Evolutionary conservation across 106 monocot genomes (phyloP), one percentile per base, ranked within the genome.

Genomic region (Chionographis japonica): DNA sequence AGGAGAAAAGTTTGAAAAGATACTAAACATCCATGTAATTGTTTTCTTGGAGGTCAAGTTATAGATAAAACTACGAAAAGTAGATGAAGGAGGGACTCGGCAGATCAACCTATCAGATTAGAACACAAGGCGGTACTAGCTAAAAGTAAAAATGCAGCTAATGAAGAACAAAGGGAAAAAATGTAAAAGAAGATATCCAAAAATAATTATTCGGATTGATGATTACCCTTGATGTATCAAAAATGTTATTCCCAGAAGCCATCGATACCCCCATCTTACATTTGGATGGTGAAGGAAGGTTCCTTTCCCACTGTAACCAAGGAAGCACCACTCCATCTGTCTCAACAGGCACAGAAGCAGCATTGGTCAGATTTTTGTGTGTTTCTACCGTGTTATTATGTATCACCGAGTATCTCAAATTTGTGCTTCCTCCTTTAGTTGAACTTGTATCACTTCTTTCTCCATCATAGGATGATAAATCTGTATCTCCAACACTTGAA

Each of bases 281-380:
- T 80, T 80, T 81, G 74, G 70, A 74, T 50, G 74, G 80, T 9
- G 71, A 66, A 80, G 82, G 83, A 37, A 75, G 56, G 63, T 72
- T 84, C 14, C 87, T 85, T 70, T 98, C 98, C 98, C 98, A 98
- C 37, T 90, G 80, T 75, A 98, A 83, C 98, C 98, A 98, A 36
- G 98, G 98, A 73, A 98, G 86, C 38, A 85, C 55, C 77, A 98
- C 83, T 16, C 87, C 90, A 70, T 93, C 98, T 16, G 74, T 68
- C 52, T 87, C 85, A 18, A 40, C 56, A 65, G 67, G 69, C 3
- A 50, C 13, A 70, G 85, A 64, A 77, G 57, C 66, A 58, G 49
- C 53, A 69, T 73, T 79, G 66, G 69, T 50, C 8, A 72, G 50
- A 68, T 37, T 60, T 40, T 37, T 65, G 40, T 66, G 75, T 50